Evolutionary conservation across 2,329 filamentous ascomycete species (phyloP), one percentile per base, ranked within the genome.

Genomic region (Aspergillus puulaauensis): DNA sequence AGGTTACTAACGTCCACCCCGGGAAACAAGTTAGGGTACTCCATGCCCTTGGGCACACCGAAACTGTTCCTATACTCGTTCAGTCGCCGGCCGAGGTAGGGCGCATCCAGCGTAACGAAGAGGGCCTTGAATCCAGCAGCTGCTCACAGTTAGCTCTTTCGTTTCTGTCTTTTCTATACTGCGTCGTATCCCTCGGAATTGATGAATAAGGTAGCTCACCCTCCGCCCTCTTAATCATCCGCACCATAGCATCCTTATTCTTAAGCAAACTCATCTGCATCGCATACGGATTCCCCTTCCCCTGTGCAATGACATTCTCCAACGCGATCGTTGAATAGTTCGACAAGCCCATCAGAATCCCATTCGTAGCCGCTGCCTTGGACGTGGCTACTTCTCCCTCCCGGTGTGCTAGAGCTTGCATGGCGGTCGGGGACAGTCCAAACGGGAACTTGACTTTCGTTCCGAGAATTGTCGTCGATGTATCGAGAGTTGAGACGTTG

Each of bases 381-480:
- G 55, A 53, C 19, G 40, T 44, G 3, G 21, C 55, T 1, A 33
- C 12, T 7, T 57, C 55, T 3, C 55, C 55, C 2, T 53, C 50
- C n/a, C 4, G n/a, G 27, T 53, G 44, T 1, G 55, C 49, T 2
- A 57, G 50, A 1, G 19, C 33, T 5, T 56, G 47, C 35, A 52
- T 44, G 1, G 79, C 82, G 0, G 80, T 76, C 0, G 82, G 82
- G 0, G 77, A 74, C n/a, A 84, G 77, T 6, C 79, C 79, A 3
- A 86, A 67, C 0, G 83, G 83, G 3, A 83, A 73, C 2, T 72
- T 64, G 49, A 79, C 73, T 59, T 53, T 50, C 2, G 14, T n/a
- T 4, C 79, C 79, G 24, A 81, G 76, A 4, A 82, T 71, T 0
- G 66, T 71, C 0, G 75, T 77, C 35, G 35, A 15, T 6, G 74